Evolutionary conservation across 2,329 filamentous ascomycete species (phyloP), one percentile per base, ranked within the genome.

Genomic region (Calycina herbarum): DNA sequence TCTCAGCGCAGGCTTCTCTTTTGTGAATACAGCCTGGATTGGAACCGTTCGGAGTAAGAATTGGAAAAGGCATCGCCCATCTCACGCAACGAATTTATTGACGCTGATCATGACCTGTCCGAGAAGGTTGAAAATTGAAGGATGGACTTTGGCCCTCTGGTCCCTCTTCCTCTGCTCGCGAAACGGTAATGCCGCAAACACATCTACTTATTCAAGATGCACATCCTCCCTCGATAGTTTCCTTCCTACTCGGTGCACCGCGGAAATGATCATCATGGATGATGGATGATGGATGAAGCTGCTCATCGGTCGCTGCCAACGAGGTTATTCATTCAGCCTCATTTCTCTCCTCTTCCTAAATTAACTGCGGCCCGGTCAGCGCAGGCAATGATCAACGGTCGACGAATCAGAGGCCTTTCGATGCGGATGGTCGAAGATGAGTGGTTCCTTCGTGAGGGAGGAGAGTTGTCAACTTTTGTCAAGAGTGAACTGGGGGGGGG

Each of bases 261-360:
- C 7, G 45, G 45, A 24, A 51, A 11, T 20, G 45, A 51, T 51
- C 45, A 51, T 24, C 45, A 51, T 51, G 0, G 45, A 51, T 20
- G 20, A 51, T 51, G 0, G 45, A 51, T 20, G 20, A 20, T 24
- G 45, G 45, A 51, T 38, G 35, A 11, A 29, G 1, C 45, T 51
- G 45, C 45, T 51, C 45, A 15, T 35, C 27, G 27, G 31, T 51
- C 45, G 20, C 45, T 24, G 45, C 45, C 45, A 10, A 5, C 20
- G 45, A 51, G 45, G 20, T 27, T 51, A 10, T 38, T 7, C 48
- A 54, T 33, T 57, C 54, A 35, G 54, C 54, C 54, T 57, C 54
- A 57, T 57, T 33, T 33, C 13, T 35, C 31, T 31, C 27, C 54
- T 29, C 54, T 35, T 57, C 27, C 27, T 7, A 57, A 57, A 57